phyloP scores from a whole-genome alignment of 225 moss, liverwort and hornwort genomes.

The Anthoceros angustus region DNA sequence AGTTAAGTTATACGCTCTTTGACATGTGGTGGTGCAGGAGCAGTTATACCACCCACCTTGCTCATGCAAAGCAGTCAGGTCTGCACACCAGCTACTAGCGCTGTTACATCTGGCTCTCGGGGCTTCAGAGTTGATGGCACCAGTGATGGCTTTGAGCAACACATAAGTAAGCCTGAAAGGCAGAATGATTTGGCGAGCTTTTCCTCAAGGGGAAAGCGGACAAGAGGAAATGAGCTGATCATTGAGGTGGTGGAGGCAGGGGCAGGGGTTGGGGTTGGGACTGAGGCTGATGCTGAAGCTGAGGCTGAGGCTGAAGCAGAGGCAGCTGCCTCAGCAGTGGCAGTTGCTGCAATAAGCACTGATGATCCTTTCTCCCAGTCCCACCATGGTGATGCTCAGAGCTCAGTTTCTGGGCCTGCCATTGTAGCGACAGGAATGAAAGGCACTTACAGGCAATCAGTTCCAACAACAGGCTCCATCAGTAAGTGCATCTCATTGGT shows the following conservation, averaged over 20 bases:
- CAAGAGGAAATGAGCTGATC: slow-evolving; percentile 49
- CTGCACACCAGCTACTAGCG: slow-evolving; percentile 61
- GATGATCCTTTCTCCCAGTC: slow-evolving; percentile 88
- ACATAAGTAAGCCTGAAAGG: slow-evolving; percentile 46
- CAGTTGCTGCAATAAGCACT: slow-evolving; percentile 95
- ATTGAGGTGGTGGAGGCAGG: slow-evolving; percentile 40
- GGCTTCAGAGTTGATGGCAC: slow-evolving; percentile 50
- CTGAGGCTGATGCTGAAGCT: slow-evolving; percentile 28
- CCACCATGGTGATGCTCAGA: slow-evolving; percentile 44
- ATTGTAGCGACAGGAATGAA: slow-evolving; percentile 24
- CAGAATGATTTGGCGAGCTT: slow-evolving; percentile 64
- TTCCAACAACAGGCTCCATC: background rate
- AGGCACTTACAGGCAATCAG: slow-evolving; percentile 14
- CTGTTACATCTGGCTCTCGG: slow-evolving; percentile 58
- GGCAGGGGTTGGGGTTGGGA: slow-evolving; percentile 77
- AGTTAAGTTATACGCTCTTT: slow-evolving; percentile 1
- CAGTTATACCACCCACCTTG: slow-evolving; percentile 79
- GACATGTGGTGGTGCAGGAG: slow-evolving; percentile 35
- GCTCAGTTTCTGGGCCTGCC: slow-evolving; percentile 19
- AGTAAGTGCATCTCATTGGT: background rate
- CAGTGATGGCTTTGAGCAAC: slow-evolving; percentile 51
- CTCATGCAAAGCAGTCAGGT: slow-evolving; percentile 58
- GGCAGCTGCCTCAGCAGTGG: slow-evolving; percentile 95
- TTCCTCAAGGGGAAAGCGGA: slow-evolving; percentile 54
- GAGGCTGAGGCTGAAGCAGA: slow-evolving; percentile 95